Evolutionary conservation across 2,329 filamentous ascomycete species (phyloP), one percentile per base, ranked within the genome.

Genomic region (Colletotrichum liriopes): DNA sequence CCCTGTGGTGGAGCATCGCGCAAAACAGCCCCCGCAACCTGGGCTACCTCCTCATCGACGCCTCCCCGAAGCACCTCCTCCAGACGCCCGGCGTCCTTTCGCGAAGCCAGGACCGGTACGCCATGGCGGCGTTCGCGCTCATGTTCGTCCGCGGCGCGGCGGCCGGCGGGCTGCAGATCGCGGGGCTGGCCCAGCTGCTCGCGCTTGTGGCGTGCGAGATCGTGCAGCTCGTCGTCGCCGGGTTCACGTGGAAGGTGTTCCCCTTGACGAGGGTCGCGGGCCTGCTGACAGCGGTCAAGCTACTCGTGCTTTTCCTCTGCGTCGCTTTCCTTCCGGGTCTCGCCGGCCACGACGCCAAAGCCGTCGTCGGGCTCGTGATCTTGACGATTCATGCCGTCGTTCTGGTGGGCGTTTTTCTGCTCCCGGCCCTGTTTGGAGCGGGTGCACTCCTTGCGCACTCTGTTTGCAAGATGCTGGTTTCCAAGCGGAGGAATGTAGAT

Each of bases 71-170:
- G 92, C 93, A 37, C 7, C 20, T 39, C 12, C 12, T 51, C n/a
- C 47, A 51, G 47, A 51, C 64, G 18, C 32, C 18, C 29, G 29
- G 3, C 29, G 29, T 32, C 29, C 3, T 32, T 6, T 32, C 29
- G 3, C 29, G 29, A 16, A 90, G 89, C 74, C 90, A 91, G 1
- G 90, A 92, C 37, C 87, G 89, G 3, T 91, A 92, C 78, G 90
- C 91, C 23, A 83, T 8, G 41, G 41, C 18, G 18, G 3, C 41
- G 16, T 45, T 45, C 41, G 41, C 41, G 41, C 41, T 45, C 29
- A 32, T 32, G 29, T 32, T 32, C 29, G 29, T 32, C 29, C 29
- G 29, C 29, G 29, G 29, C 29, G 29, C 29, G 2, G 29, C 29
- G 29, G 29, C 29, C 2, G 29, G 29, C 6, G 29, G 29, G 29